Conservation (phyloP, 2,329 filamentous ascomycete genomes). For the Basipetospora chlamydospora region DNA sequence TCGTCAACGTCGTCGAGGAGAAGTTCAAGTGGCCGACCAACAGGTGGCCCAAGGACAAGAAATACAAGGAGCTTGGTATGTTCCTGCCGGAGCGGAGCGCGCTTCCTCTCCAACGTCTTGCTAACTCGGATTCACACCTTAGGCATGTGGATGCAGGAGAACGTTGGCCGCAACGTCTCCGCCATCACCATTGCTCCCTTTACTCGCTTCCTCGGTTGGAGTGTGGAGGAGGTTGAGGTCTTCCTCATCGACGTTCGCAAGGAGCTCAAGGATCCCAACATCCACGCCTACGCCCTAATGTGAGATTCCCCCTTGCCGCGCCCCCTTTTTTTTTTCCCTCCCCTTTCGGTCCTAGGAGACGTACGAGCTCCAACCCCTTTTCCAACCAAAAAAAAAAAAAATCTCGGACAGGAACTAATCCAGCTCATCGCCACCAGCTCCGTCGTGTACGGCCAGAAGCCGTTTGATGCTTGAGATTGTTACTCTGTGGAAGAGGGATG, state of each 20-base stretch:
- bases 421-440: too few species aligned
- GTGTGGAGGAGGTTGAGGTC: constrained; percentile 13
- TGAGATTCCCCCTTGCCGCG: background rate
- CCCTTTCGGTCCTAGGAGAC: too few species aligned
- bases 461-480: too few species aligned
- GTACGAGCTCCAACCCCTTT: too few species aligned
- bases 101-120: too few species aligned
- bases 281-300: constrained; percentile 18
- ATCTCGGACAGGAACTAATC: too few species aligned
- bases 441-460: too few species aligned
- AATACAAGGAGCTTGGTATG: constrained; percentile 38
- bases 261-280: constrained; percentile 14
- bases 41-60: constrained; percentile 34
- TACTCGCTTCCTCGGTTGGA: constrained; percentile 17
- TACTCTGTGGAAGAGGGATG: too few species aligned
- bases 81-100: too few species aligned
- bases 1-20: constrained; percentile 33
- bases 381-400: too few species aligned
- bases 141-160: constrained; percentile 15
- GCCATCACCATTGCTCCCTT: constrained; percentile 18
- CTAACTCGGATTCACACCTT: too few species aligned
- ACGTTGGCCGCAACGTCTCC: constrained; percentile 13
- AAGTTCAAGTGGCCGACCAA: constrained; percentile 35
- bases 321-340: too few species aligned
- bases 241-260: constrained; percentile 15